Evolutionary conservation across 495 filamentous ascomycete species (phyloP).

Genomic region (Podospora comata): DNA sequence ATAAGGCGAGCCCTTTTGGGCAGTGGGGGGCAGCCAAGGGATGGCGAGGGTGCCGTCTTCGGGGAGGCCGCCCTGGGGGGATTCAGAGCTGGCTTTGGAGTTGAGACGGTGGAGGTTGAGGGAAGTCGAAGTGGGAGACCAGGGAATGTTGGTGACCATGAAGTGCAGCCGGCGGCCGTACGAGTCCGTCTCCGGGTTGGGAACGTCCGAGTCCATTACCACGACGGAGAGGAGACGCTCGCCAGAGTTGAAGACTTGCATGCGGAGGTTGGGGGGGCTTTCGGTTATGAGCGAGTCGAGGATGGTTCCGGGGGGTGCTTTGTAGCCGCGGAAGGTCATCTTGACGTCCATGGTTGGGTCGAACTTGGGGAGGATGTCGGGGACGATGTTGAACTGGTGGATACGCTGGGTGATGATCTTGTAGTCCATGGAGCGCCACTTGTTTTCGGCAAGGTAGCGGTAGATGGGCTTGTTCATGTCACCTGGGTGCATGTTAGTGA

Average conservation of each 20-base stretch:
- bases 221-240: conserved; percentile 78
- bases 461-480: conserved; percentile 98
- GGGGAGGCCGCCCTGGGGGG: not conserved
- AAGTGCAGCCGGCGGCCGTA: conserved; percentile 84
- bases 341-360: conserved; percentile 75
- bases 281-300: conserved; percentile 69
- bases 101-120: conserved; percentile 46
- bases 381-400: conserved; percentile 80
- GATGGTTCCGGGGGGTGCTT: conserved; percentile 71
- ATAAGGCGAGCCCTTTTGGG: conserved; percentile 87
- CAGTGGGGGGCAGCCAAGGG: conserved; percentile 79
- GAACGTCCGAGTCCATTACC: conserved; percentile 88
- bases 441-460: conserved; percentile 77
- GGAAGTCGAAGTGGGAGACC: conserved; percentile 47
- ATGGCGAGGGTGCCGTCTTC: conserved; percentile 58
- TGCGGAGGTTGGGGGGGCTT: conserved; percentile 64
- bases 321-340: conserved; percentile 67
- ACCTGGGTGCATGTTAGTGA: conserved; percentile 49
- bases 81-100: conserved; percentile 7
- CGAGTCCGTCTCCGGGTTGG: conserved; percentile 67
- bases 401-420: conserved; percentile 83
- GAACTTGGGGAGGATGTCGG: conserved; percentile 86
- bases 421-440: conserved; percentile 73
- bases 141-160: conserved; percentile 63
- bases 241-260: conserved; percentile 80